These are phyloP conservation scores for Penicillium concentricum DNA, from an alignment of 2,329 filamentous ascomycete species.

Conservation along the genomic window DNA sequence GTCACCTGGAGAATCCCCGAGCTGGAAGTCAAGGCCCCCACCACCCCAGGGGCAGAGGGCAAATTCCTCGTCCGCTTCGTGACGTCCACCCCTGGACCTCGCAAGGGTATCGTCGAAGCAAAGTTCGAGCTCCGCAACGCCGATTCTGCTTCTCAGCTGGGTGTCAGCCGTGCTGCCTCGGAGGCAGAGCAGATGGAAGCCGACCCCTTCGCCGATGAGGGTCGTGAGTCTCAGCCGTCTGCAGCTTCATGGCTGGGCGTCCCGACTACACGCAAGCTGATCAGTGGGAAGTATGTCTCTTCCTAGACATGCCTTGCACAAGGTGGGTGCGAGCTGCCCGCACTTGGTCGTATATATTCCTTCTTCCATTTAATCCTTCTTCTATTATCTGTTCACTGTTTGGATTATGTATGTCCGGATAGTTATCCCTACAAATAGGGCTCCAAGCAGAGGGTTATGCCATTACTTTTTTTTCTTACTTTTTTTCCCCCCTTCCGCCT, in stretches of 20 bases:
- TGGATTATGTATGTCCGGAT: slow-evolving; percentile 1
- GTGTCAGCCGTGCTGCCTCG: slow-evolving; percentile 49
- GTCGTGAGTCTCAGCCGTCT: slow-evolving; percentile 31
- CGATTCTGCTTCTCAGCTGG: slow-evolving; percentile 63
- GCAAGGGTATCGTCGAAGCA: slow-evolving; percentile 75
- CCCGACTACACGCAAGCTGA: slow-evolving; percentile 64
- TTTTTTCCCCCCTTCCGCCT: neutral
- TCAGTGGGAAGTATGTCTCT: slow-evolving; percentile 74
- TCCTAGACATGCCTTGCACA: slow-evolving; percentile 24
- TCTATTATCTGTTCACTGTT: neutral
- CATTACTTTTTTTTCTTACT: slow-evolving; percentile 4
- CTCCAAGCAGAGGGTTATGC: neutral
- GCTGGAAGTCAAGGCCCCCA: slow-evolving; percentile 51
- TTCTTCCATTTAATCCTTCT: neutral
- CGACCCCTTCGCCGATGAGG: slow-evolving; percentile 52
- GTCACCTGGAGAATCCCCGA: slow-evolving; percentile 49
- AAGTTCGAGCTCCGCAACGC: slow-evolving; percentile 69
- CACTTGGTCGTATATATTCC: slow-evolving; percentile 19
- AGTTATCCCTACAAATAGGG: neutral
- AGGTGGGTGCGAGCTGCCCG: neutral
- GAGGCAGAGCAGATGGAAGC: slow-evolving; percentile 30
- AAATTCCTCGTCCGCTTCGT: slow-evolving; percentile 82
- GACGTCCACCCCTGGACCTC: slow-evolving; percentile 68
- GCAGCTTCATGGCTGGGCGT: slow-evolving; percentile 63
- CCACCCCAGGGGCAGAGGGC: slow-evolving; percentile 49